phyloP scores from a whole-genome alignment of 169 alveolate species.

The Plasmodium knowlesi region DNA sequence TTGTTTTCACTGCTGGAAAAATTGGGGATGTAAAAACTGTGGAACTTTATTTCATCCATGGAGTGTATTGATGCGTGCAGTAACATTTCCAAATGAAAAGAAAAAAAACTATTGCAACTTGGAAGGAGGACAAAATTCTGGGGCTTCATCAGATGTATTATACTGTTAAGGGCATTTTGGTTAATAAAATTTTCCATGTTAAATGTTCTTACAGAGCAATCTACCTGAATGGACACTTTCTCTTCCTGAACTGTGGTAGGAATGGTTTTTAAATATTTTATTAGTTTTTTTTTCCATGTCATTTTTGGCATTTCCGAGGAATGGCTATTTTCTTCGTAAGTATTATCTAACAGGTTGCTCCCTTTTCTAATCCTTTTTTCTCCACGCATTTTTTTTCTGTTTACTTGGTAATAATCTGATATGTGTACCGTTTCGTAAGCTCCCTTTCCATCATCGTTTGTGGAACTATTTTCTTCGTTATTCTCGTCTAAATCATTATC shows the following conservation, averaged over 20 bases:
- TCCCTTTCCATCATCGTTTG: neutral
- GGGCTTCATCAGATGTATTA: constrained; percentile 45
- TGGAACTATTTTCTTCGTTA: neutral
- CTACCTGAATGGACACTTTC: constrained; percentile 16
- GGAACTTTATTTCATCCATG: constrained; percentile 1
- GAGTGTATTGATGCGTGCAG: neutral
- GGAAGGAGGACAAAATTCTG: constrained; percentile 67
- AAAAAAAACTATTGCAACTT: constrained; percentile 21
- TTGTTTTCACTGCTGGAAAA: neutral
- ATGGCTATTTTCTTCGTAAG: neutral
- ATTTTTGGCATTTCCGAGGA: constrained; percentile 6
- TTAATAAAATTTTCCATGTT: constrained; percentile 25
- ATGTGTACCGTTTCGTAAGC: neutral
- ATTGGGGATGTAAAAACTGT: constrained; percentile 48
- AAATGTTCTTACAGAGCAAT: constrained; percentile 28
- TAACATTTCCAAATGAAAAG: constrained; percentile 61
- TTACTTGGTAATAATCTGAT: neutral
- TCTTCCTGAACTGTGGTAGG: constrained; percentile 22
- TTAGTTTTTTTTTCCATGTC: constrained; percentile 42
- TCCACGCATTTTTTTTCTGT: neutral
- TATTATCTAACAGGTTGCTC: neutral
- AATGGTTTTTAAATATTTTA: constrained; percentile 37
- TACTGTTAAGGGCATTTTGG: constrained; percentile 41
- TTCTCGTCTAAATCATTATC: neutral
- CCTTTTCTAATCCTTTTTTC: neutral